Base-by-base conservation (phyloP, 305 asterid genomes). In the Rubia peregrina region DNA sequence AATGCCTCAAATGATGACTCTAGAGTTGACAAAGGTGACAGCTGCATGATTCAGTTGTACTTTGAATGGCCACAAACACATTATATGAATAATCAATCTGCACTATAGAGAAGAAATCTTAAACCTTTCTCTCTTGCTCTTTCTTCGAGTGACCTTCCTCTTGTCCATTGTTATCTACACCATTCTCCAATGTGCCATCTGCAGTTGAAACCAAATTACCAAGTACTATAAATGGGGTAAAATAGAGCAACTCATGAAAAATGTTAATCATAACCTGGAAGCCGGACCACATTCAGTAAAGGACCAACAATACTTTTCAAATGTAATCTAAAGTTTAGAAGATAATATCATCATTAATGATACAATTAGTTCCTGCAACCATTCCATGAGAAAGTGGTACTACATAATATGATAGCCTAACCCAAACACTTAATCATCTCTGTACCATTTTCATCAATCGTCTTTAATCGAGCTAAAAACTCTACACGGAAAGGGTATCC, bases 1-100 rank as follows among this genome's bases (percentile, higher is more conserved):
- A 94, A 78, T 67, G 97, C 81, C 55, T 91, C 86, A 57, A 87
- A 88, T 68, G 99, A 94, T 77, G 98, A 79, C 81, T 91, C 99
- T 76, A 94, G 80, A 4, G 99, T 94, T 40, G 97, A 87, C 76
- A 88, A 77, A 72, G 98, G 98, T 38, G 99, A 91, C 72, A 88
- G 73, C 99, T 95, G 97, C 95, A 87, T 62, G 36, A 48, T 33
- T 67, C 41, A 79, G 70, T 14, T 65, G 59, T 38, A 14, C 40
- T 61, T 57, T 74, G 72, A 83, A 71, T 71, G 65, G 38, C 49
- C 61, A 78, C 36, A 12, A 38, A 59, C 48, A 66, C 19, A 16
- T 57, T 42, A 19, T 59, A 21, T 19, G 53, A 63, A 24, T 17
- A 40, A 9, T 19, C 26, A 48, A 72, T 60, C 68, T 30, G 68